phyloP scores from a whole-genome alignment of 1,284 basidiomycete species.

The Irpex sp. region DNA sequence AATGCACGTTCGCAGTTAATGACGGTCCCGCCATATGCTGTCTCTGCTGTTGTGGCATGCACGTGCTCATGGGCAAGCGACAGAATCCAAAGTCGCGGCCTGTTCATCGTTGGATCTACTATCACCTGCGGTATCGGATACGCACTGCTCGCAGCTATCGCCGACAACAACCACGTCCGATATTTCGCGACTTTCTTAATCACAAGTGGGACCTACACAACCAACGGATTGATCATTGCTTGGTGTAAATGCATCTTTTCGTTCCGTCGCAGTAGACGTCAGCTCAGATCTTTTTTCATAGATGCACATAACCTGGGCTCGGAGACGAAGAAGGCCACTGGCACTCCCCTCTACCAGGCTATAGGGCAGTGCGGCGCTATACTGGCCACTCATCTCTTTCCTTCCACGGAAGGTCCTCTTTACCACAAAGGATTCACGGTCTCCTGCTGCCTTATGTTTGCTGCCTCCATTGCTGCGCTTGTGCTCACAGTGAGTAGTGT shows the following conservation, averaged over 20 bases:
- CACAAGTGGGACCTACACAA: slow-evolving; percentile 65
- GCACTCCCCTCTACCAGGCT: slow-evolving; percentile 71
- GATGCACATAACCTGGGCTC: slow-evolving; percentile 75
- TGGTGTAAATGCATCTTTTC: slow-evolving; percentile 54
- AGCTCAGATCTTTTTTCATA: neutral
- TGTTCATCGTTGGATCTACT: slow-evolving; percentile 49
- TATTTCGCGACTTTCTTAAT: slow-evolving; percentile 73
- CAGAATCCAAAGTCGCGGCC: slow-evolving; percentile 65
- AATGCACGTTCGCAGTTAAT: slow-evolving; percentile 59
- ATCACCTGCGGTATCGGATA: slow-evolving; percentile 62
- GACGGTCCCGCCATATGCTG: slow-evolving; percentile 81
- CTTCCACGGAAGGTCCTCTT: slow-evolving; percentile 54
- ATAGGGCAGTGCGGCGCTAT: slow-evolving; percentile 74
- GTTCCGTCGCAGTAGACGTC: neutral
- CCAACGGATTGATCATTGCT: slow-evolving; percentile 63
- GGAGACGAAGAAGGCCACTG: slow-evolving; percentile 73
- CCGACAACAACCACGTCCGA: slow-evolving; percentile 43
- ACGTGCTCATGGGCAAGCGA: slow-evolving; percentile 70
- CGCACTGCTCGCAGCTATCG: slow-evolving; percentile 48
- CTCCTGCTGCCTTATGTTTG: slow-evolving; percentile 52
- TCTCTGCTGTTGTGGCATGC: slow-evolving; percentile 66
- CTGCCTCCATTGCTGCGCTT: slow-evolving; percentile 49
- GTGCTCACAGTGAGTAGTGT: slow-evolving; percentile 45
- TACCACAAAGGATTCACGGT: slow-evolving; percentile 69
- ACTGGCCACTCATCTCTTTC: slow-evolving; percentile 70